phyloP scores from a whole-genome alignment of 2,329 filamentous ascomycete species.

The Diaporthe longicolla region DNA sequence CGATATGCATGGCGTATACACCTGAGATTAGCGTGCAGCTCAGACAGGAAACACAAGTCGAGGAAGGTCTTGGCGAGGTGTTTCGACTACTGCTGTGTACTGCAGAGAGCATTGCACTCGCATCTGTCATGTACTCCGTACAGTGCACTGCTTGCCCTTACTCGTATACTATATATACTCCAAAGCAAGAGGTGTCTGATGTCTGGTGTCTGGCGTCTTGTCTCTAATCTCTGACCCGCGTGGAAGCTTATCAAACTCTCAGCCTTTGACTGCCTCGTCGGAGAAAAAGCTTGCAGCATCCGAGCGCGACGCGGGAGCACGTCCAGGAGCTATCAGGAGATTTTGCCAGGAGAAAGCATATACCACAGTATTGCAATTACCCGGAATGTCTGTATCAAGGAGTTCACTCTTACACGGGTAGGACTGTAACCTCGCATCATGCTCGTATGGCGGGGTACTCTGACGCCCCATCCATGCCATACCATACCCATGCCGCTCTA shows the following conservation, averaged over 20 bases:
- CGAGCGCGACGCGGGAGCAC: constrained; percentile 11
- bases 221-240: neutral
- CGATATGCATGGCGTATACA: neutral
- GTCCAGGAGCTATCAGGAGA: neutral
- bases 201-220: neutral
- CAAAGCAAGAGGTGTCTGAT: constrained; percentile 7
- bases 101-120: neutral
- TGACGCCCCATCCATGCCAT: neutral
- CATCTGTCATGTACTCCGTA: constrained; percentile 13
- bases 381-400: neutral
- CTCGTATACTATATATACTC: constrained; percentile 1
- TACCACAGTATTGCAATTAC: constrained; percentile 6
- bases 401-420: neutral
- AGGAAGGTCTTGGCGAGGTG: constrained; percentile 14
- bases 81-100: neutral
- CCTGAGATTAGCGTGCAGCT: neutral
- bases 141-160: neutral
- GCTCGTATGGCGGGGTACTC: constrained; percentile 30
- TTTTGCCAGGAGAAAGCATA: neutral
- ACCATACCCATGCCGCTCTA: neutral
- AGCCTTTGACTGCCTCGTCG: neutral
- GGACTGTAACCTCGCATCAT: constrained; percentile 29
- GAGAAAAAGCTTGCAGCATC: constrained; percentile 24
- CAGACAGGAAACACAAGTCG: neutral
- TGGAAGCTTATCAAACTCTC: constrained; percentile 23